phyloP scores from a whole-genome alignment of 192 early-diverging fungal genomes.

The Umbelopsis ramanniana region DNA sequence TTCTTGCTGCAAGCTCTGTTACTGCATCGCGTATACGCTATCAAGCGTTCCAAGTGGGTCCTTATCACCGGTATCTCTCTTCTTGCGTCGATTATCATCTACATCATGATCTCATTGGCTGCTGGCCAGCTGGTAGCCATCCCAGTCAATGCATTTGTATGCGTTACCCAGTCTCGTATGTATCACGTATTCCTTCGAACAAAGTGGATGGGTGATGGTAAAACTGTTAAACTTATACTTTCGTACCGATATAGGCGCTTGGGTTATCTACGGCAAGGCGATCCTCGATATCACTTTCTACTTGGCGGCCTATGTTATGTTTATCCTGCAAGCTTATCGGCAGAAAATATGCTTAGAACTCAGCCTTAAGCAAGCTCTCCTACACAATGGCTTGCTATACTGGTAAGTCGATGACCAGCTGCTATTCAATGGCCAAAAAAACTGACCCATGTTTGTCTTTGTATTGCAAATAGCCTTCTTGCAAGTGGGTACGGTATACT shows the following conservation, averaged over 20 bases:
- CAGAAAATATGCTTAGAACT: neutral
- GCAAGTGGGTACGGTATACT: constrained; percentile 1
- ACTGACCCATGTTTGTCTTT: neutral
- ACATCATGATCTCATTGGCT: constrained; percentile 1
- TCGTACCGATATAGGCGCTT: neutral
- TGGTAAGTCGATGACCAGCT: neutral
- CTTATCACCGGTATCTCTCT: neutral
- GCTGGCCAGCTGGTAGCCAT: neutral
- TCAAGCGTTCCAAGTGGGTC: neutral
- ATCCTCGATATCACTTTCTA: neutral
- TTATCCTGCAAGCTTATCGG: neutral
- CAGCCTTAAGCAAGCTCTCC: neutral
- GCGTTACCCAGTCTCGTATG: constrained; percentile 1
- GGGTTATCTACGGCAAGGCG: neutral
- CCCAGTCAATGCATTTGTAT: neutral
- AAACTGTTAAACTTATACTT: neutral
- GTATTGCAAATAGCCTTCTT: neutral
- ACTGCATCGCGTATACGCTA: constrained; percentile 8
- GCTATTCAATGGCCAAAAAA: neutral
- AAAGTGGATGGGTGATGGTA: neutral
- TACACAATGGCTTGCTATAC: neutral
- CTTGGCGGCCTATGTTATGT: neutral
- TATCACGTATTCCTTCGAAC: neutral
- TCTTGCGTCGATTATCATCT: neutral
- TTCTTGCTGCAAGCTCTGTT: neutral